phyloP scores from a whole-genome alignment of 306 rosid species.

The Quercus rubra region DNA sequence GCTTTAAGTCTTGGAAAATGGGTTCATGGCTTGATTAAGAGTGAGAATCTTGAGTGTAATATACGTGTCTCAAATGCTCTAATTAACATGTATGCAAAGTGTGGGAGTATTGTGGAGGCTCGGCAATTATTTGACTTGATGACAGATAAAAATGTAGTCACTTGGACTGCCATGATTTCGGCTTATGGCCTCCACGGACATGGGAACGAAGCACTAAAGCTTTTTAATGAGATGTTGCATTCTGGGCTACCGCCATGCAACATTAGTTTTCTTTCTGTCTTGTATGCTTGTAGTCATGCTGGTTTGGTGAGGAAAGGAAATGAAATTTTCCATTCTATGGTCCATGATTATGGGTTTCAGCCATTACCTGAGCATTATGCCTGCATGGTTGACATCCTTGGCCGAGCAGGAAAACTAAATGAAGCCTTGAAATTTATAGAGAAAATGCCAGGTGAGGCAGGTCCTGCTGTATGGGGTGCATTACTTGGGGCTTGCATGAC shows the following conservation, averaged over 20 bases:
- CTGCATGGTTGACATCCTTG: constrained; percentile 95
- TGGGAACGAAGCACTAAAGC: constrained; percentile 75
- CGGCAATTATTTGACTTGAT: constrained; percentile 61
- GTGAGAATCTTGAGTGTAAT: constrained; percentile 65
- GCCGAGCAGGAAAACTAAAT: constrained; percentile 77
- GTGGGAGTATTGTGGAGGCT: constrained; percentile 81
- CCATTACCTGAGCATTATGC: constrained; percentile 88
- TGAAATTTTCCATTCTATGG: constrained; percentile 70
- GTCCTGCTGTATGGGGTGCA: constrained; percentile 91
- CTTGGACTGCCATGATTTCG: constrained; percentile 94
- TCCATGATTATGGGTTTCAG: constrained; percentile 52
- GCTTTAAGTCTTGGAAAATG: constrained; percentile 79
- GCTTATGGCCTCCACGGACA: constrained; percentile 95
- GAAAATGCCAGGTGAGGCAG: constrained; percentile 76
- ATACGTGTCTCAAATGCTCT: constrained; percentile 75
- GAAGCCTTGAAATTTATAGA: constrained; percentile 72
- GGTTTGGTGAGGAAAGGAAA: constrained; percentile 83
- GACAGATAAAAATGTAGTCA: constrained; percentile 71
- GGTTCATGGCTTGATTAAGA: constrained; percentile 74
- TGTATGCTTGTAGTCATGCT: constrained; percentile 96
- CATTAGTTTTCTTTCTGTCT: constrained; percentile 74
- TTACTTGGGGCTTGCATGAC: constrained; percentile 94
- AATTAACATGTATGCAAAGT: constrained; percentile 91
- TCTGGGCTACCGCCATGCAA: constrained; percentile 53
- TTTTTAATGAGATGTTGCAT: constrained; percentile 64